Base-by-base conservation (phyloP, 305 asterid genomes). In the Plantago coronopus region DNA sequence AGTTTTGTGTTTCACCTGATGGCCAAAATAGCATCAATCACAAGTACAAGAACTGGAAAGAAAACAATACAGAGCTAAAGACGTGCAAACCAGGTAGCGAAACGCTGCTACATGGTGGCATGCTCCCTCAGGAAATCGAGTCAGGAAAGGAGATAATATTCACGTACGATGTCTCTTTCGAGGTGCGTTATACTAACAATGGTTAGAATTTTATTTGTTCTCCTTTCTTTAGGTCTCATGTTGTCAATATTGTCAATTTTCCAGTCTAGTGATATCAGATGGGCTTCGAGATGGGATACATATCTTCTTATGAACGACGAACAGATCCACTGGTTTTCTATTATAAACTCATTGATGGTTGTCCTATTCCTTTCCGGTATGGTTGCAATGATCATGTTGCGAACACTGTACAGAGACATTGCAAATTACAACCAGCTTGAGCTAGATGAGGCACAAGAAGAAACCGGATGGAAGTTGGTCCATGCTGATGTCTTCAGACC, bases 261-360 rank as follows among this genome's bases (percentile, higher is more conserved):
- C 23, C 76, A 80, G 84, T 51, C 77, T 31, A 80, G 86, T 65
- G 86, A 77, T 13, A 72, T 80, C 70, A 74, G 76, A 70, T 77
- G 83, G 86, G 86, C 83, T 11, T 80, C 83, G 8, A 65, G 86
- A 54, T 80, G 86, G 86, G 83, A 80, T 46, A 74, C 77, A 0
- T 80, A 69, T 65, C 86, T 80, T 37, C 77, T 67, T 12, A 74
- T 68, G 81, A 74, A 74, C 17, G 78, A 80, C 16, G 72, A 74
- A 42, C 81, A 80, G 47, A 80, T 80, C 14, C 86, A 80, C 20
- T 80, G 83, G 86, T 80, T 80, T 66, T 80, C 86, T 37, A 77
- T 80, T 0, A 63, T 80, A 49, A 80, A 80, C 49, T 80, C 83
- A 20, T 63, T 80, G 72, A 77, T 75, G 82, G 76, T 80, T 23